These are phyloP conservation scores for Azolla pinnata DNA, from an alignment of 75 land plant species.

Conservation along the genomic window DNA sequence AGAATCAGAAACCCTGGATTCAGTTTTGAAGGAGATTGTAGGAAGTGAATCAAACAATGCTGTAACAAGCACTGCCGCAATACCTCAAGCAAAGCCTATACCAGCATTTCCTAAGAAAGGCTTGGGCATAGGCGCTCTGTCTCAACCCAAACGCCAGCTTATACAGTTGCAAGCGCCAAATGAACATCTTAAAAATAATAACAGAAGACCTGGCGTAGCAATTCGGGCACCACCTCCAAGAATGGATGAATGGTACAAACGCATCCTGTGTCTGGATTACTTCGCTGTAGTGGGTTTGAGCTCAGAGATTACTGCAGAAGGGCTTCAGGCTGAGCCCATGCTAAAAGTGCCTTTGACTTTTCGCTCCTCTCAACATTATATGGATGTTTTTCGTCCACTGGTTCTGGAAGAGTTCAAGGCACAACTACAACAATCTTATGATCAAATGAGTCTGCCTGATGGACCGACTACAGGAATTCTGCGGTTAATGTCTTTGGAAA, in stretches of 20 bases:
- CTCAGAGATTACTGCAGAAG: conserved; percentile 29
- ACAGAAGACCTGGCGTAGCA: conserved; percentile 18
- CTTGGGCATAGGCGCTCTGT: neutral
- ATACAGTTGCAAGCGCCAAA: conserved; percentile 55
- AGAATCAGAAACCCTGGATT: conserved; percentile 4
- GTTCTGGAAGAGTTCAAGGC: conserved; percentile 92
- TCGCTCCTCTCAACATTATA: conserved; percentile 53
- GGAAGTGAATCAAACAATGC: conserved; percentile 33
- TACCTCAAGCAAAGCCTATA: neutral
- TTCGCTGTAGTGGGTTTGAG: conserved; percentile 56
- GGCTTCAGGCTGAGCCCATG: conserved; percentile 16
- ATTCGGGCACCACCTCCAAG: conserved; percentile 54
- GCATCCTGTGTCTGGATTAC: conserved; percentile 65
- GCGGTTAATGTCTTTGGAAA: conserved; percentile 64
- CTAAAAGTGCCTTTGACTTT: conserved; percentile 64
- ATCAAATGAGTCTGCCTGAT: conserved; percentile 46
- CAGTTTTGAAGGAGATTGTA: conserved; percentile 34
- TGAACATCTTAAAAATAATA: conserved; percentile 18
- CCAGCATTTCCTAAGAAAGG: neutral
- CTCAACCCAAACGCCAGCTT: conserved; percentile 47
- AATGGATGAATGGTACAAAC: conserved; percentile 81
- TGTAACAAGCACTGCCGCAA: conserved; percentile 31
- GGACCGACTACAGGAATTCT: conserved; percentile 52
- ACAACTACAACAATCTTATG: conserved; percentile 51
- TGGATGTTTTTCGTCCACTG: conserved; percentile 77